Evolutionary conservation across 2,329 filamentous ascomycete species (phyloP).

Genomic region (Chalaropsis thielavioides): DNA sequence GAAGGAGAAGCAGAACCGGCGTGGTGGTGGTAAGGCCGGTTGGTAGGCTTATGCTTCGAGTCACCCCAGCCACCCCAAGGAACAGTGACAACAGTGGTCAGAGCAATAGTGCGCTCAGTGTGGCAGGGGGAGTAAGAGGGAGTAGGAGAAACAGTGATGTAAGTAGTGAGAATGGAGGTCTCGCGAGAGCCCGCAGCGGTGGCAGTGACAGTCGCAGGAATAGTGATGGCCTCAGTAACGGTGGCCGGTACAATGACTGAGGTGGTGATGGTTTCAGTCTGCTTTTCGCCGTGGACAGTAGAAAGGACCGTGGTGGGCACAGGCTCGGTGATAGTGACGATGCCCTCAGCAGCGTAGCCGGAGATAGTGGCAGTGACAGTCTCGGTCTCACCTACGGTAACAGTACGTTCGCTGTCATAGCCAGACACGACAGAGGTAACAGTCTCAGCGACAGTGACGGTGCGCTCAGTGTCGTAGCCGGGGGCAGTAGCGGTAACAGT

Average conservation of each 20-base stretch:
- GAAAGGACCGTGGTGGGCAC: constrained; percentile 23
- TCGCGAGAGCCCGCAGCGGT: constrained; percentile 12
- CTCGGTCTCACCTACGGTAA: constrained; percentile 21
- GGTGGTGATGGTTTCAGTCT: constrained; percentile 13
- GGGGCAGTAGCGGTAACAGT: constrained; percentile 12
- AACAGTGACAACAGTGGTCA: constrained; percentile 15
- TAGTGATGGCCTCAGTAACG: constrained; percentile 12
- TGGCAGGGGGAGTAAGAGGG: constrained; percentile 6
- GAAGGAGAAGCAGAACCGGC: neutral
- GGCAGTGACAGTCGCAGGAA: constrained; percentile 14
- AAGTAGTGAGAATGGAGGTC: constrained; percentile 11
- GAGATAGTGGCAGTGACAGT: constrained; percentile 25
- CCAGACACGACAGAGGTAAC: constrained; percentile 21
- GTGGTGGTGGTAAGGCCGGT: neutral
- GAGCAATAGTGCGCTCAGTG: constrained; percentile 14
- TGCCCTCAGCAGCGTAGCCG: constrained; percentile 27
- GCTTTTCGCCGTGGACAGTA: neutral
- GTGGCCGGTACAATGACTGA: constrained; percentile 14
- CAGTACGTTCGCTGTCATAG: constrained; percentile 17
- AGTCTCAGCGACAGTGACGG: constrained; percentile 19
- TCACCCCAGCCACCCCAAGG: constrained; percentile 7
- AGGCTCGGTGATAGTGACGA: constrained; percentile 25
- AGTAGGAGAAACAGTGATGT: constrained; percentile 15
- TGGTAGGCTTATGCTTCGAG: constrained; percentile 7
- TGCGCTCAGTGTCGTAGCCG: constrained; percentile 2